phyloP scores from a whole-genome alignment of 2,329 filamentous ascomycete species.

The Talaromyces sp. region DNA sequence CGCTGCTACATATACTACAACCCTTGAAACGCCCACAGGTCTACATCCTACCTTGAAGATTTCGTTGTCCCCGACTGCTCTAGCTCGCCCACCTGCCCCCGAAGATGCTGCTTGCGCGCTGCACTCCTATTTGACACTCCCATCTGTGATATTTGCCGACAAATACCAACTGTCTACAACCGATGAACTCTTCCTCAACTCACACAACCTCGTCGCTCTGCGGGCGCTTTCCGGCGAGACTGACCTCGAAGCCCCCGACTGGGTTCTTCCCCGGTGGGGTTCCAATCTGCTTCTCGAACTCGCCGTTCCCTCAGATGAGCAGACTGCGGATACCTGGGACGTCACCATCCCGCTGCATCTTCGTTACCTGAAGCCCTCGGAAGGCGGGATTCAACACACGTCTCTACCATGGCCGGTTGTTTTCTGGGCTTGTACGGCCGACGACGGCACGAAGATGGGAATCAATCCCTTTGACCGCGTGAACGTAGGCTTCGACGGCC shows the following conservation, averaged over 20 bases:
- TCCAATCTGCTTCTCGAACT: constrained; percentile 73
- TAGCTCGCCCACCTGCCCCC: constrained; percentile 45
- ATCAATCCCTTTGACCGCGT: constrained; percentile 79
- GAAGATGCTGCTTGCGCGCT: constrained; percentile 60
- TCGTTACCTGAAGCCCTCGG: constrained; percentile 67
- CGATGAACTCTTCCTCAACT: constrained; percentile 66
- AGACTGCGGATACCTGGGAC: constrained; percentile 22
- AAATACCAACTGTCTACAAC: constrained; percentile 68
- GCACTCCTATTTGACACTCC: constrained; percentile 78
- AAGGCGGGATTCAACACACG: constrained; percentile 50
- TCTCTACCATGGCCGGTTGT: constrained; percentile 75
- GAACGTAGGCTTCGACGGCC: constrained; percentile 78
- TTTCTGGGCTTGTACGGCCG: constrained; percentile 81
- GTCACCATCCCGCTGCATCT: constrained; percentile 72
- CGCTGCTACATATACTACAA: constrained; percentile 54
- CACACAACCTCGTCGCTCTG: constrained; percentile 70
- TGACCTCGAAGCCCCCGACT: constrained; percentile 87
- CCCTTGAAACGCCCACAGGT: constrained; percentile 68
- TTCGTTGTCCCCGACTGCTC: constrained; percentile 48
- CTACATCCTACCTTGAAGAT: constrained; percentile 78
- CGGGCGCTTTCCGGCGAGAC: constrained; percentile 69
- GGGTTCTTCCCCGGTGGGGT: constrained; percentile 72
- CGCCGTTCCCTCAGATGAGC: constrained; percentile 44
- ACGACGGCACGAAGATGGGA: constrained; percentile 58
- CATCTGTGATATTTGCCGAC: constrained; percentile 77